These are phyloP conservation scores for Acanthamoeba lenticulata DNA, from an alignment of 208 protist genomes.

Conservation along the genomic window DNA sequence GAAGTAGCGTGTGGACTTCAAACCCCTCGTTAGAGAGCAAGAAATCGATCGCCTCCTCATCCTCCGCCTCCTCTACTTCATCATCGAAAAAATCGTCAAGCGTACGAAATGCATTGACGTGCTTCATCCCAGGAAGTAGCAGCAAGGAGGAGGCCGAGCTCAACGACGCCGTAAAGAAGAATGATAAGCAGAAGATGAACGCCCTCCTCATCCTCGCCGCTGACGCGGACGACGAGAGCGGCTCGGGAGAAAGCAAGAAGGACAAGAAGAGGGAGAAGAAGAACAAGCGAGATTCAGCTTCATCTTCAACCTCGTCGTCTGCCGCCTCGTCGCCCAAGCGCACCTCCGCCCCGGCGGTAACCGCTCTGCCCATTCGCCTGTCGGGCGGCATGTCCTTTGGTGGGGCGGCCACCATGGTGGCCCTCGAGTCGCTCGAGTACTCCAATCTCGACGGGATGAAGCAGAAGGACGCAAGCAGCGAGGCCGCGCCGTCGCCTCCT, in stretches of 20 bases:
- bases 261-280: not conserved
- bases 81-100: not conserved
- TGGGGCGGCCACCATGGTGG: too few species aligned
- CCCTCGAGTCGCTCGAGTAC: too few species aligned
- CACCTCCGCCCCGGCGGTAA: not conserved
- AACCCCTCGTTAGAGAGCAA: not conserved
- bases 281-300: not conserved
- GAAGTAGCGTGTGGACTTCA: not conserved
- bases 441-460: too few species aligned
- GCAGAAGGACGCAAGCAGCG: too few species aligned
- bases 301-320: not conserved
- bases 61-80: too few species aligned
- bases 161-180: not conserved
- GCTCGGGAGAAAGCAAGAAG: not conserved
- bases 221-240: not conserved
- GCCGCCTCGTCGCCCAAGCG: not conserved
- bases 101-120: not conserved
- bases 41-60: not conserved
- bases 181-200: not conserved
- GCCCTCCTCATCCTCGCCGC: not conserved
- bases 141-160: not conserved
- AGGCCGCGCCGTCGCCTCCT: too few species aligned
- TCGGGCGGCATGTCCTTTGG: not conserved
- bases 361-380: too few species aligned
- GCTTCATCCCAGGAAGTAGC: not conserved